Evolutionary conservation across 1,284 basidiomycete genomes (phyloP).

Genomic region (Kalmanozyma brasiliensis): DNA sequence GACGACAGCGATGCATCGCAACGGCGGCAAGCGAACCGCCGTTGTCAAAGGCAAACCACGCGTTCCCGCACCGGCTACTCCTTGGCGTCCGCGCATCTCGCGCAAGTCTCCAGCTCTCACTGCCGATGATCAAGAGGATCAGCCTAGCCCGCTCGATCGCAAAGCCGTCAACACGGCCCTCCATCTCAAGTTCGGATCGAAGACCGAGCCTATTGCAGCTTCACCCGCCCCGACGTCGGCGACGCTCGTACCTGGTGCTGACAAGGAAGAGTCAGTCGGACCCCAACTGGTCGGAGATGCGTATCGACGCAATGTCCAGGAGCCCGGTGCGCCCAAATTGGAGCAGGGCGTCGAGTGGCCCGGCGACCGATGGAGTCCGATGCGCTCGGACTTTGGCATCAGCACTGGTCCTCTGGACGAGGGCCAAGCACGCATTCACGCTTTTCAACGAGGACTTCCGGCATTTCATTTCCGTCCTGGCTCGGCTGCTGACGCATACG

Average conservation of each 20-base stretch:
- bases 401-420: not conserved
- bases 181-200: conserved; percentile 16
- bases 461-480: not conserved
- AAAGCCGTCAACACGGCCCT: conserved; percentile 8
- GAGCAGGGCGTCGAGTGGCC: conserved; percentile 18
- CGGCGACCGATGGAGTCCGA: conserved; percentile 13
- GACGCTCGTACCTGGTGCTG: conserved; percentile 13
- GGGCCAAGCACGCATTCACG: not conserved
- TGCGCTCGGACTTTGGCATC: conserved; percentile 2
- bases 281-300: conserved; percentile 7
- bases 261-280: conserved; percentile 7
- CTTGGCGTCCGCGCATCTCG: conserved; percentile 36
- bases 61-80: conserved; percentile 16
- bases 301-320: conserved; percentile 14
- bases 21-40: conserved; percentile 10
- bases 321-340: conserved; percentile 9
- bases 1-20: not conserved
- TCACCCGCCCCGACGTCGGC: conserved; percentile 31
- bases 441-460: not conserved
- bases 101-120: conserved; percentile 11
- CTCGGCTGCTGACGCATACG: not conserved
- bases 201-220: conserved; percentile 3
- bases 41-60: conserved; percentile 19
- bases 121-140: conserved; percentile 5
- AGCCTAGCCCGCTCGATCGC: conserved; percentile 30